phyloP scores from a whole-genome alignment of 441 rosid genomes.

The Gossypium schwendimanii region DNA sequence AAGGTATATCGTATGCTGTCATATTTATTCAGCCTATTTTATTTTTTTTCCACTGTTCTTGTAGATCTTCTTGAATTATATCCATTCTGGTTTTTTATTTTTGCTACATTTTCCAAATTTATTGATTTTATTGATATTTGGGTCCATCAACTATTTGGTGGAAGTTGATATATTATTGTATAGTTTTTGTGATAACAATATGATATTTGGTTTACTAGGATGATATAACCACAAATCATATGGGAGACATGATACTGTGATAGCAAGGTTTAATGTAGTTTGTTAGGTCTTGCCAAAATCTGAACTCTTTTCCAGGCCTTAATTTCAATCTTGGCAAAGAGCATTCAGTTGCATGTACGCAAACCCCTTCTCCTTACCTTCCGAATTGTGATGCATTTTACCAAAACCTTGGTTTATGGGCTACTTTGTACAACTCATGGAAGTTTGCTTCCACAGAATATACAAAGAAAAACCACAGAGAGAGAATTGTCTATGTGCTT shows the following conservation, averaged over 20 bases:
- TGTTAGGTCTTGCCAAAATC: not conserved
- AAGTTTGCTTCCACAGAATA: not conserved
- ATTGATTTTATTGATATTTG: constrained; percentile 1
- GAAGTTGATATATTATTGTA: not conserved
- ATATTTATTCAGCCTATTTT: constrained; percentile 7
- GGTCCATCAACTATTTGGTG: not conserved
- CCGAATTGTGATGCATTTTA: not conserved
- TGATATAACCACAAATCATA: not conserved
- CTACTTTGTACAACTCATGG: not conserved
- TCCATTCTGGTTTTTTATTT: not conserved
- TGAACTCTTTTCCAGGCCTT: not conserved
- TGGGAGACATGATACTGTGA: not conserved
- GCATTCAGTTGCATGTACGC: not conserved
- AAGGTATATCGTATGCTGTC: constrained; percentile 46
- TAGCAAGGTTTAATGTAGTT: not conserved
- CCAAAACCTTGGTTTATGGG: not conserved
- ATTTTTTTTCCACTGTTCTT: not conserved
- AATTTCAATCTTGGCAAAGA: not conserved
- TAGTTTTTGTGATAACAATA: not conserved
- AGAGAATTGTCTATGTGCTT: not conserved
- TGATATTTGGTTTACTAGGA: not conserved
- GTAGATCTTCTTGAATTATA: not conserved
- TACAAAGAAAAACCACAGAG: not conserved
- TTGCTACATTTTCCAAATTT: not conserved
- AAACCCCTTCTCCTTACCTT: not conserved